Evolutionary conservation across 2,329 filamentous ascomycete species (phyloP), one percentile per base, ranked within the genome.

Genomic region (Penicillium brasilianum): DNA sequence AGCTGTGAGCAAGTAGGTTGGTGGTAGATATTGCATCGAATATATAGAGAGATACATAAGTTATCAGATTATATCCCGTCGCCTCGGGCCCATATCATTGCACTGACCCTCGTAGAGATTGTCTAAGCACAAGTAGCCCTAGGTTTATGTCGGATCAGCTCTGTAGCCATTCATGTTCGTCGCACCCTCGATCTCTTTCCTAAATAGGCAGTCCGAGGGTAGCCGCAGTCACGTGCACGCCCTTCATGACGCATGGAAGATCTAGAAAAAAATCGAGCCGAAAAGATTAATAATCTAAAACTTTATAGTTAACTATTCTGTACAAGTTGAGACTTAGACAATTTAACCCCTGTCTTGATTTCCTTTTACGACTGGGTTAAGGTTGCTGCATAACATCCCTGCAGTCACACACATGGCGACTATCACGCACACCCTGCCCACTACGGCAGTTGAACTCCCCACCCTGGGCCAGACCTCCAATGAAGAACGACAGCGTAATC

Each of bases 401-500:
- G 52, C 20, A 34, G 51, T n/a, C 25, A 48, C 44, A 22, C 32
- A 34, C 32, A 66, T 66, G 64, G 56, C 64, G 30, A 66, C 64
- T 39, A 43, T 43, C 28, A 65, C 62, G 10, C 62, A 66, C 11
- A 66, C 60, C 0, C 51, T 63, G 36, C 62, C 62, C 6, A 66
- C 62, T 5, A 66, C 64, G 57, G 64, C 64, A 50, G 22, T 66
- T 39, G 64, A 66, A 28, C 56, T 66, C 16, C 58, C 58, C 14
- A 61, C 30, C 39, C 53, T 65, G n/a, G 50, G 41, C 20, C 54
- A 53, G 11, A 51, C 49, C 39, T 13, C 41, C 28, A 44, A 49
- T 36, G 53, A 58, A 30, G 64, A 66, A 54, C 52, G 64, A 30
- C 64, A 65, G n/a, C 62, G 64, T 18, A 66, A 66, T 52, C 58